These are phyloP conservation scores for Tolypocladium tropicale DNA, from an alignment of 2,329 filamentous ascomycete genomes.

Conservation along the genomic window DNA sequence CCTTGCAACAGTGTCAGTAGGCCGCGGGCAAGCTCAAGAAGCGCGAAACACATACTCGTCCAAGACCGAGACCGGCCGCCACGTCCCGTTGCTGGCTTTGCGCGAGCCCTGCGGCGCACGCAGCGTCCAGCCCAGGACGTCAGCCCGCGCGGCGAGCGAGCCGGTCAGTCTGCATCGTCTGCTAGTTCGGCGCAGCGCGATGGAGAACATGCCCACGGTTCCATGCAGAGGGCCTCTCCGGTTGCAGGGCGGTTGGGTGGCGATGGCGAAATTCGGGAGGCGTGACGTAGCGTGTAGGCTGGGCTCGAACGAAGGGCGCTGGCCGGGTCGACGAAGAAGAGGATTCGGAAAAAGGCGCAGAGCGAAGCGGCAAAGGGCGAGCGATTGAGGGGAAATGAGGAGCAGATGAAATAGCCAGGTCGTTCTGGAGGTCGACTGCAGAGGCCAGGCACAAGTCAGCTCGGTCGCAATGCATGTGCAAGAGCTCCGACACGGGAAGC, in stretches of 20 bases:
- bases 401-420: not conserved
- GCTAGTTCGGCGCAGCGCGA: slow-evolving; percentile 35
- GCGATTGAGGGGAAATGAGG: not conserved
- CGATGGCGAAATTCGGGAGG: not conserved
- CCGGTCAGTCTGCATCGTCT: slow-evolving; percentile 24
- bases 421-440: not conserved
- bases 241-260: not conserved
- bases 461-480: slow-evolving; percentile 5
- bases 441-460: not conserved
- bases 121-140: not conserved
- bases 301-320: not conserved
- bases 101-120: slow-evolving; percentile 7
- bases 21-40: slow-evolving; percentile 6
- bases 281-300: not conserved
- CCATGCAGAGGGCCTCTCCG: slow-evolving; percentile 19
- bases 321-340: not conserved
- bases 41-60: slow-evolving; percentile 44
- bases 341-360: not conserved
- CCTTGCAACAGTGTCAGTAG: slow-evolving; percentile 34
- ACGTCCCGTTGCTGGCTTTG: slow-evolving; percentile 28
- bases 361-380: not conserved
- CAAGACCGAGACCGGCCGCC: slow-evolving; percentile 53
- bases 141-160: slow-evolving; percentile 4
- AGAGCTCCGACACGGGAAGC: not conserved
- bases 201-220: slow-evolving; percentile 31